Evolutionary conservation across 352 stramenopile species (phyloP).

Genomic region (Phytophthora ramorum): DNA sequence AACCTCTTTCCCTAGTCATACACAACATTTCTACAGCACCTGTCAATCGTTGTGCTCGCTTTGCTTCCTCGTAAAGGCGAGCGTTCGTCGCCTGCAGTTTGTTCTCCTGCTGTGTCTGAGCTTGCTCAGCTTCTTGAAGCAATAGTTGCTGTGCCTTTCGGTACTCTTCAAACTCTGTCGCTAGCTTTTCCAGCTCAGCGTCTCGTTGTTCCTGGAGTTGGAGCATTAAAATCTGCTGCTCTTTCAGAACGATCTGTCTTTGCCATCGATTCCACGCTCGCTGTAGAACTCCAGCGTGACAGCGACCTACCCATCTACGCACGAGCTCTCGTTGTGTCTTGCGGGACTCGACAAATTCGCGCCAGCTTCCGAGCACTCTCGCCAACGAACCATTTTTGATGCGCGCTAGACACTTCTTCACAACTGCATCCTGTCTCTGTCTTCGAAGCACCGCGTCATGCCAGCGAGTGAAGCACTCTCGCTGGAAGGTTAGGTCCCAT

Average conservation of each 20-base stretch:
- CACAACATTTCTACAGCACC: conserved; percentile 22
- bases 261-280: conserved; percentile 40
- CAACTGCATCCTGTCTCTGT: conserved; percentile 1
- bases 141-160: conserved; percentile 11
- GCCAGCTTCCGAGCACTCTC: conserved; percentile 32
- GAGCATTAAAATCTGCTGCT: conserved; percentile 32
- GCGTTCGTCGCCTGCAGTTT: conserved; percentile 10
- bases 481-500: conserved; percentile 25
- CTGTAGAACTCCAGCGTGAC: conserved; percentile 20
- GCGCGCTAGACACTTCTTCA: conserved; percentile 30
- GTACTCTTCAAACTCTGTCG: conserved; percentile 22
- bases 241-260: conserved; percentile 34
- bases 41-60: conserved; percentile 21
- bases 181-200: conserved; percentile 17
- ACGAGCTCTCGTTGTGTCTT: conserved; percentile 37
- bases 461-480: conserved; percentile 39
- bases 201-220: conserved; percentile 17
- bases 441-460: conserved; percentile 9
- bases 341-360: conserved; percentile 18
- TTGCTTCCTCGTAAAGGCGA: conserved; percentile 18
- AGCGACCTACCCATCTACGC: conserved; percentile 22
- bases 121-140: conserved; percentile 7
- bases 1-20: conserved; percentile 8
- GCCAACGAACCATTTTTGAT: conserved; percentile 32
- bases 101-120: conserved; percentile 12